These are phyloP conservation scores for Alternaria sp. DNA, from an alignment of 2,329 filamentous ascomycete genomes.

Conservation along the genomic window DNA sequence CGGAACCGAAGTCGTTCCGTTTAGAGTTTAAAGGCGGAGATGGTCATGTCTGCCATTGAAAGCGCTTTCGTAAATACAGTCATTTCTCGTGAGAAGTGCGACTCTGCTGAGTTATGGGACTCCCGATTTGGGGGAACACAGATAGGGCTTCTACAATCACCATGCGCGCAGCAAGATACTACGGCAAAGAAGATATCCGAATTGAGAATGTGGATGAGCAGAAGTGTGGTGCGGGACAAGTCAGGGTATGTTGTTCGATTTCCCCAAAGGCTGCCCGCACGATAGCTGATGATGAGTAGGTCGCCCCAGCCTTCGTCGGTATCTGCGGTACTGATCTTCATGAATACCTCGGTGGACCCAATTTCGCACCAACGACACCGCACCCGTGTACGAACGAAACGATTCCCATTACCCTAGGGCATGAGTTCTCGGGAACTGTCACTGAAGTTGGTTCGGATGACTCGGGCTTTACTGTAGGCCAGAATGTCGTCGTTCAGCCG, in stretches of 20 bases:
- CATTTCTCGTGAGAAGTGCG: slow-evolving; percentile 25
- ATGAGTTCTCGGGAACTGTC: slow-evolving; percentile 70
- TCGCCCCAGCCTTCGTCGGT: slow-evolving; percentile 60
- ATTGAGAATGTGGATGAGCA: slow-evolving; percentile 62
- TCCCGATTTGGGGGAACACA: slow-evolving; percentile 14
- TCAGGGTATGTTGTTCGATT: slow-evolving; percentile 50
- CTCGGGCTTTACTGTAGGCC: slow-evolving; percentile 59
- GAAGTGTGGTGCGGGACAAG: slow-evolving; percentile 59
- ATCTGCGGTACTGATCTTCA: slow-evolving; percentile 64
- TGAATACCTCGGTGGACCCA: slow-evolving; percentile 61
- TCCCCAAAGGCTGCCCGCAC: neutral
- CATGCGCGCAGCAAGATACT: slow-evolving; percentile 65
- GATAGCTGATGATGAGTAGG: slow-evolving; percentile 28
- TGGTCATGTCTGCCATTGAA: slow-evolving; percentile 40
- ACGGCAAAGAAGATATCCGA: slow-evolving; percentile 64
- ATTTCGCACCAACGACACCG: slow-evolving; percentile 60
- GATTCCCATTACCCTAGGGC: slow-evolving; percentile 68
- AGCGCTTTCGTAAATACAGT: slow-evolving; percentile 44
- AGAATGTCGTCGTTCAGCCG: slow-evolving; percentile 67
- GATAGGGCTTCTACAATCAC: slow-evolving; percentile 9
- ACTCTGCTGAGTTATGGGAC: slow-evolving; percentile 4
- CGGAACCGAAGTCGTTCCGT: slow-evolving; percentile 12
- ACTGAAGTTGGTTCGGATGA: slow-evolving; percentile 65
- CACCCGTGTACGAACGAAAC: slow-evolving; percentile 67
- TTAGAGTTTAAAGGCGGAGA: slow-evolving; percentile 6